Conservation (phyloP, 345 rosid species). For the Lagerstroemia speciosa region DNA sequence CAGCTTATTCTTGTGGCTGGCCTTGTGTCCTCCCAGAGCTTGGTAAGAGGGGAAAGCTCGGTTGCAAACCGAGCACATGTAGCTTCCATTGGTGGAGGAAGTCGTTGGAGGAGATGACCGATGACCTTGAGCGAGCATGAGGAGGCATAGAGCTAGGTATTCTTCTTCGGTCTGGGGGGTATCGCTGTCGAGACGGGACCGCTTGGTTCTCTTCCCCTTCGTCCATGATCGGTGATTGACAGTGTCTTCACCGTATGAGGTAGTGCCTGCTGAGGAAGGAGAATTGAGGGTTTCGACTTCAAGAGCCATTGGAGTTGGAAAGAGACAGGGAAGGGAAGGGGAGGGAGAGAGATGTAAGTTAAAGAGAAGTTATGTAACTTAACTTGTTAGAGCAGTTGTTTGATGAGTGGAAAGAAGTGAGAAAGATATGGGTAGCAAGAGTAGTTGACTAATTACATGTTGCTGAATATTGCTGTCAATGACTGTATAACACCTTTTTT, state of each 20-base stretch:
- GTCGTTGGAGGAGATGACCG: slow-evolving; percentile 9
- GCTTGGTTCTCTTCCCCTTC: slow-evolving; percentile 8
- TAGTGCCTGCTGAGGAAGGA: slow-evolving; percentile 5
- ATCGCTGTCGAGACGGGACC: background rate
- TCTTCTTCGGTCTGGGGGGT: background rate
- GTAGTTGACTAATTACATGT: too few relatives aligned
- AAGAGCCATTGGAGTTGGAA: slow-evolving; percentile 6
- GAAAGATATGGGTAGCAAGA: too few relatives aligned
- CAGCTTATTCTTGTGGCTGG: slow-evolving; percentile 35
- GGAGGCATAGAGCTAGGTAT: slow-evolving; percentile 5
- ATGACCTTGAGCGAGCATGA: slow-evolving; percentile 6
- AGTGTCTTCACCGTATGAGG: background rate
- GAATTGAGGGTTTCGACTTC: slow-evolving; percentile 18
- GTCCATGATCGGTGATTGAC: background rate
- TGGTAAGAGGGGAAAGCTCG: slow-evolving; percentile 36
- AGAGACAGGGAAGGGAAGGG: background rate
- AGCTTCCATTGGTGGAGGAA: background rate
- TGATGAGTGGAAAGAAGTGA: background rate
- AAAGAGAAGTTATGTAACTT: background rate
- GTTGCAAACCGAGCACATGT: slow-evolving; percentile 29
- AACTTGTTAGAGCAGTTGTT: background rate
- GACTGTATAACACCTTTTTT: too few relatives aligned
- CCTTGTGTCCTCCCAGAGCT: slow-evolving; percentile 48
- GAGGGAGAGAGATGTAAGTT: background rate
- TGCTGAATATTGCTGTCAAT: too few relatives aligned